phyloP scores from a whole-genome alignment of 192 early-diverging fungal genomes.

The Dimargaris cristalligena region DNA sequence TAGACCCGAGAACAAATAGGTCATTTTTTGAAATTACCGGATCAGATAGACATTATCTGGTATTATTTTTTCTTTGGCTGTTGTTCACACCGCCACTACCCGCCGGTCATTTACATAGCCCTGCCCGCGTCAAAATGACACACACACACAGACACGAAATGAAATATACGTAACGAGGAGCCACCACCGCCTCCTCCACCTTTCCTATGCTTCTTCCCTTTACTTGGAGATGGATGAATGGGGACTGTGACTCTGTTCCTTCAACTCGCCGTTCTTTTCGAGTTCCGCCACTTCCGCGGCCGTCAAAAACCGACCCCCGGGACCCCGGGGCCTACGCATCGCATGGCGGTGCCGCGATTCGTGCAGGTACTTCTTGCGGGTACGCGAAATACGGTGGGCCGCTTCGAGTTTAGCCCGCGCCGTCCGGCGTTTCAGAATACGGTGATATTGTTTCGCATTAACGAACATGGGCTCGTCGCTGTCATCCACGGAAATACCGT shows the following conservation, averaged over 20 bases:
- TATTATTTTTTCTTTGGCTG: too few relatives aligned
- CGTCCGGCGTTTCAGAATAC: conserved; percentile 86
- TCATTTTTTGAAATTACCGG: too few relatives aligned
- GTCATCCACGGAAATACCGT: not conserved
- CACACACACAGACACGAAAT: too few relatives aligned
- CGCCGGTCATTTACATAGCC: too few relatives aligned
- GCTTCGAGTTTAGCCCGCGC: conserved; percentile 74
- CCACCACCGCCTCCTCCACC: too few relatives aligned
- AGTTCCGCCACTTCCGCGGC: conserved; percentile 56
- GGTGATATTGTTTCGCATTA: conserved; percentile 97
- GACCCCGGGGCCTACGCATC: conserved; percentile 89
- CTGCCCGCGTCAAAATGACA: too few relatives aligned
- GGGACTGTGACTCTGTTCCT: not conserved
- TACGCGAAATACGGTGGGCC: conserved; percentile 48
- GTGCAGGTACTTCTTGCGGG: conserved; percentile 84
- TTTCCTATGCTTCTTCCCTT: too few relatives aligned
- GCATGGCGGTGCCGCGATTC: conserved; percentile 95
- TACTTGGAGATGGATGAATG: not conserved
- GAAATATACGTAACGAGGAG: too few relatives aligned
- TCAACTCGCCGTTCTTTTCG: conserved; percentile 18
- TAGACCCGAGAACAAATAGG: too few relatives aligned
- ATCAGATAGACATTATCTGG: too few relatives aligned
- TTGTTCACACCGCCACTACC: too few relatives aligned
- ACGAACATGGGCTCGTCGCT: conserved; percentile 81
- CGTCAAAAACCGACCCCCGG: conserved; percentile 89